phyloP scores from a whole-genome alignment of 148 eudicot genomes.

The Bassia scoparia region DNA sequence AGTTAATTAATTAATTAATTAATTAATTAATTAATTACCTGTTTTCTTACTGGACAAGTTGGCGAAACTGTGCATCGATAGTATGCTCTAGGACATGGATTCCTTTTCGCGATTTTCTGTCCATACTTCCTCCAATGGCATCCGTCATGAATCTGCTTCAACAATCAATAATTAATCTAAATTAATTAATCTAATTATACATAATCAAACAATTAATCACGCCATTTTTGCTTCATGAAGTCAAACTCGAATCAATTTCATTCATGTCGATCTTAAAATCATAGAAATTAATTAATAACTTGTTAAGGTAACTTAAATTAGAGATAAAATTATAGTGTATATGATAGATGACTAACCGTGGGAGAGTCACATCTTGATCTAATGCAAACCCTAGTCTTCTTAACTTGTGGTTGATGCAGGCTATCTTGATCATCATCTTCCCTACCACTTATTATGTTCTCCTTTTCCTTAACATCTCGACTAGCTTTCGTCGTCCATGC shows the following conservation, averaged over 20 bases:
- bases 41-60: slow-evolving; percentile 54
- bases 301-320: not conserved
- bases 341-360: slow-evolving; percentile 47
- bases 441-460: slow-evolving; percentile 9
- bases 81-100: slow-evolving; percentile 60
- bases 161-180: not conserved
- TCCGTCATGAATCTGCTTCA: slow-evolving; percentile 48
- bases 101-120: slow-evolving; percentile 55
- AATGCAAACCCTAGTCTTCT: slow-evolving; percentile 62
- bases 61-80: slow-evolving; percentile 52
- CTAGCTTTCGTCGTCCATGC: slow-evolving; percentile 10
- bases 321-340: not conserved
- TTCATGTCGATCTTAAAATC: not conserved
- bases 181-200: not conserved
- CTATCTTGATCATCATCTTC: slow-evolving; percentile 33
- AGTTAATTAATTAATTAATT: too few relatives aligned
- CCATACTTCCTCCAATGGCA: slow-evolving; percentile 62
- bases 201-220: too few relatives aligned
- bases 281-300: not conserved
- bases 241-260: not conserved
- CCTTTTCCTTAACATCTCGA: slow-evolving; percentile 21
- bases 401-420: slow-evolving; percentile 36
- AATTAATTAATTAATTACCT: slow-evolving; percentile 24
- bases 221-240: not conserved
- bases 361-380: slow-evolving; percentile 46